Conservation (phyloP, 2,329 filamentous ascomycete species). For the Penicillium verrucosum region DNA sequence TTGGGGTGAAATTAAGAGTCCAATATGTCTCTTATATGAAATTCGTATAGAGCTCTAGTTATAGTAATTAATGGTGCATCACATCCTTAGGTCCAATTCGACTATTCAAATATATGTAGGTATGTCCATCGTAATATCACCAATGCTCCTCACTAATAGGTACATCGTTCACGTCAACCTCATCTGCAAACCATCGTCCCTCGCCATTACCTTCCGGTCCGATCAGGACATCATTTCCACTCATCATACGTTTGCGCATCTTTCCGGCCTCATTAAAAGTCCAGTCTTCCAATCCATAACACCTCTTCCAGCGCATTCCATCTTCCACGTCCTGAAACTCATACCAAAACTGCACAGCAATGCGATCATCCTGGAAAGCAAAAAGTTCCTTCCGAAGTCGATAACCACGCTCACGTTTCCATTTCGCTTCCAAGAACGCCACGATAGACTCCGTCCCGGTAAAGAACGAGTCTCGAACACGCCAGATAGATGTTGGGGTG, state of each 20-base stretch:
- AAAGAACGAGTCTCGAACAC: slow-evolving; percentile 71
- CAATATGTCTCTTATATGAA: background rate
- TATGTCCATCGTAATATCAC: background rate
- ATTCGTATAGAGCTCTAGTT: background rate
- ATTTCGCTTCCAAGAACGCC: slow-evolving; percentile 68
- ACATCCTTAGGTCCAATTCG: background rate
- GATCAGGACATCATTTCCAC: slow-evolving; percentile 46
- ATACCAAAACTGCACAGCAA: slow-evolving; percentile 90
- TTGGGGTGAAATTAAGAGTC: background rate
- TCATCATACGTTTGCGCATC: slow-evolving; percentile 50
- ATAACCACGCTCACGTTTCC: slow-evolving; percentile 69
- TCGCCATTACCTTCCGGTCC: slow-evolving; percentile 41
- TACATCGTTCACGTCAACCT: slow-evolving; percentile 41
- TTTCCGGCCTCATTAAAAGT: slow-evolving; percentile 46
- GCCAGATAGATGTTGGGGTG: slow-evolving; percentile 73
- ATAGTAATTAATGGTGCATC: background rate
- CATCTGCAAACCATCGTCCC: slow-evolving; percentile 47
- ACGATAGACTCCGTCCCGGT: slow-evolving; percentile 65
- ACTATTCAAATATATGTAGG: background rate
- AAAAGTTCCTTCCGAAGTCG: slow-evolving; percentile 80
- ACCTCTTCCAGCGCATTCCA: slow-evolving; percentile 70
- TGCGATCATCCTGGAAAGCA: slow-evolving; percentile 69
- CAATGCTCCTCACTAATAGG: slow-evolving; percentile 29
- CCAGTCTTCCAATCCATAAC: slow-evolving; percentile 67
- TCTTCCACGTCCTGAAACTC: slow-evolving; percentile 68